Base-by-base conservation (phyloP, 2,329 filamentous ascomycete species). In the Fusarium sp. region DNA sequence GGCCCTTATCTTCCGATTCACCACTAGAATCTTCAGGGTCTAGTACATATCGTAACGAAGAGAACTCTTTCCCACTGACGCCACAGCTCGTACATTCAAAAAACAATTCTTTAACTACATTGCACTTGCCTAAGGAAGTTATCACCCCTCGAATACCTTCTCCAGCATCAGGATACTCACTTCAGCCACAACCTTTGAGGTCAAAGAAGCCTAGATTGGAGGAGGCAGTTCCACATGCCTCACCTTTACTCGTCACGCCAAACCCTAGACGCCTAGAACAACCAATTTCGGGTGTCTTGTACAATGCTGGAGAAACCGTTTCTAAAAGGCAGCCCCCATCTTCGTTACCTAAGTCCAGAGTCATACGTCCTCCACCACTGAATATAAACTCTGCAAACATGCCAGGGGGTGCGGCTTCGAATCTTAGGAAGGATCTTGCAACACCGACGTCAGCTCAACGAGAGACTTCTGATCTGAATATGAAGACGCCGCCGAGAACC, bases 1-100 rank as follows among this genome's bases (percentile, higher is more conserved):
- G 63, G 63, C 63, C 63, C 8, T 66, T 66, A 16, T 62, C 63
- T 14, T 66, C 63, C 20, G 63, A 44, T 25, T 66, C 63, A 14
- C 63, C 63, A 24, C 44, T 55, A 32, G 63, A 52, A 25, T 66
- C 63, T 6, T 66, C 63, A 22, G 63, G 55, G n/a, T 66, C 62
- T 9, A 66, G 62, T 49, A 67, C 49, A 42, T 66, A 61, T 27
- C 62, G 44, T n/a, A 49, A 40, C 18, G 62, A 66, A 55, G 49
- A 66, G 22, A 60, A 40, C 29, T 30, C 63, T 18, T 43, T 62
- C 18, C 30, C 62, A 29, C 46, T 55, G 14, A 38, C 34, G 9
- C 16, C 55, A 30, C 55, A 55, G 4, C 27, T 61, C 2, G 32
- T 40, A 3, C n/a, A 44, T 43, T 53, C 62, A 14, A 40, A 66